These are phyloP conservation scores for Bryum argenteum DNA, from an alignment of 225 moss, liverwort and hornwort genomes.

Conservation along the genomic window DNA sequence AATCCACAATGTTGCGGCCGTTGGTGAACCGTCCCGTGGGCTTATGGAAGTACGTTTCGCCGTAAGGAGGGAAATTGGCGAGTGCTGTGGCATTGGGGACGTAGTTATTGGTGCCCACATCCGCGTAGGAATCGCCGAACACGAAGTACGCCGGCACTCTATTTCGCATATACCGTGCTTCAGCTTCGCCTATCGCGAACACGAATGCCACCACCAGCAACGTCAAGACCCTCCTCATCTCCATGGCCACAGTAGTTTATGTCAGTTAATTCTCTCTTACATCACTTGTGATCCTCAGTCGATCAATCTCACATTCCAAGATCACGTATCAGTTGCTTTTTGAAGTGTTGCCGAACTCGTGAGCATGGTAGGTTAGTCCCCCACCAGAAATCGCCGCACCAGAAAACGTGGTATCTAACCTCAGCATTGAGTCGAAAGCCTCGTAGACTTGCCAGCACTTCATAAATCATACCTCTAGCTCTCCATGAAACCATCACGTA, in stretches of 20 bases:
- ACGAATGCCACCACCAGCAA: conserved; percentile 1
- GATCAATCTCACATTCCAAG: not conserved
- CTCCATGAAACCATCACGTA: too few species aligned
- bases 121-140: conserved; percentile 61
- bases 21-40: conserved; percentile 67
- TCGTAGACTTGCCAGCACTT: not conserved
- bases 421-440: not conserved
- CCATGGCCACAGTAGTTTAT: conserved; percentile 25
- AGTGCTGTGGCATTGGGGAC: conserved; percentile 30
- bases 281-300: too few species aligned
- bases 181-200: not conserved
- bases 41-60: conserved; percentile 59
- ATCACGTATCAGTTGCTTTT: not conserved
- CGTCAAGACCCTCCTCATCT: not conserved
- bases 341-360: not conserved
- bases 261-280: too few species aligned
- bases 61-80: conserved; percentile 59
- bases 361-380: not conserved
- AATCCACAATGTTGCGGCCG: conserved; percentile 55
- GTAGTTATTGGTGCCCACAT: conserved; percentile 62
- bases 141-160: conserved; percentile 48
- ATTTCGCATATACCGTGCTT: not conserved
- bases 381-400: not conserved
- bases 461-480: not conserved
- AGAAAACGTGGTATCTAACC: not conserved